Evolutionary conservation across 1,284 basidiomycete species (phyloP), one percentile per base, ranked within the genome.

Genomic region (Sporisorium sorghi): DNA sequence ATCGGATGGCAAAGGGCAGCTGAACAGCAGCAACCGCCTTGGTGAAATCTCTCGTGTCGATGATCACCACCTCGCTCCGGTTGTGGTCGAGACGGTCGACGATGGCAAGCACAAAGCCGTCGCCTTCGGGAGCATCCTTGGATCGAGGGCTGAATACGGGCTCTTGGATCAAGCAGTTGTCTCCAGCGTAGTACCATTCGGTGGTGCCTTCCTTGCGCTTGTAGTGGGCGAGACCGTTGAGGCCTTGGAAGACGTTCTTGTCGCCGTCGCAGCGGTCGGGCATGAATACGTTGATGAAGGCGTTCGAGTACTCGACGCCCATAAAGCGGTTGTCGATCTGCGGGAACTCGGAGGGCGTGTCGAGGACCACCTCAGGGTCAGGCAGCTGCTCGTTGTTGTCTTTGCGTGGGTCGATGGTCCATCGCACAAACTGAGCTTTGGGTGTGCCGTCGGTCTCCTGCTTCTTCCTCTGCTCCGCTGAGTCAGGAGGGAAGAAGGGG

Each of bases 141-240:
- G 52, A 60, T 17, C 69, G 62, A 19, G 69, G 63, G 40, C 65
- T 60, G 64, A 72, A 72, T 2, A 72, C 69, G 9, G 69, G 69
- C 28, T 72, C 69, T 32, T 72, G 69, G n/a, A 72, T 66, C 64
- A 59, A 14, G 24, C 64, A 66, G 33, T 66, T 66, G 57, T 66
- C 64, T 14, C 64, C 64, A 5, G 64, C 64, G 28, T 66, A 66
- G 48, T 66, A 66, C 40, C 47, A 66, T 3, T 60, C 64, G 33
- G 48, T 50, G 6, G 51, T 66, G 19, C 57, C 64, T 23, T 66
- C 52, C 28, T 60, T 66, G 40, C 64, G 64, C 17, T 46, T 37
- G 42, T 59, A 66, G 58, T 66, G 64, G 10, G 57, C 56, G 0
- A 66, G 58, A 46, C 64, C 64, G 42, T 66, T 66, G 57, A 66